These are phyloP conservation scores for Candida orba DNA, from an alignment of 805 yeast genomes.

Conservation along the genomic window DNA sequence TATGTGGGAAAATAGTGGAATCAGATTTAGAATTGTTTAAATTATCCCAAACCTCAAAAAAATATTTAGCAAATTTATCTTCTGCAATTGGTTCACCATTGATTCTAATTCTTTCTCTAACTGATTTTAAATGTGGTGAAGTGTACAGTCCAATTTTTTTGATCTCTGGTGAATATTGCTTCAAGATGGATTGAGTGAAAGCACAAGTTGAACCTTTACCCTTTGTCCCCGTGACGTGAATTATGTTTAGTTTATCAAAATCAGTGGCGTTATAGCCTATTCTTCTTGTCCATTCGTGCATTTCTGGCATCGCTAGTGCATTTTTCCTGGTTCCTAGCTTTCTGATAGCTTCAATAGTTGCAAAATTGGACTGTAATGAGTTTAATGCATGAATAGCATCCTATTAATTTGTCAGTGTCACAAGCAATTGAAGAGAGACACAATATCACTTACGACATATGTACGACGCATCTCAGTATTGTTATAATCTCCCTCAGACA, in stretches of 20 bases:
- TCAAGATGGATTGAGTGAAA: constrained; percentile 73
- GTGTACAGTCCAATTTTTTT: constrained; percentile 85
- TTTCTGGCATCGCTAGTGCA: constrained; percentile 72
- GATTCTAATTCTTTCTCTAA: constrained; percentile 84
- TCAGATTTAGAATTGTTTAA: constrained; percentile 55
- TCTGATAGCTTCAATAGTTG: constrained; percentile 77
- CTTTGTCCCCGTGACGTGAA: constrained; percentile 96
- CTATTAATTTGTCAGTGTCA: background rate
- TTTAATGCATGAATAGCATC: constrained; percentile 86
- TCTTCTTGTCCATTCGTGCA: constrained; percentile 71
- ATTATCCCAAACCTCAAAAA: constrained; percentile 90
- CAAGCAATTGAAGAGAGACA: background rate
- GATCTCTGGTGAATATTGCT: constrained; percentile 45
- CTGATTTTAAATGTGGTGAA: constrained; percentile 91
- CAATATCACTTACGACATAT: background rate
- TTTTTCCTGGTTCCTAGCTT: constrained; percentile 57
- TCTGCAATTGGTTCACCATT: constrained; percentile 82
- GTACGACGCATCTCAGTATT: constrained; percentile 3
- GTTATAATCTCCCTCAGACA: no score
- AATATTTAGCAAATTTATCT: constrained; percentile 74
- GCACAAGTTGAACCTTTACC: constrained; percentile 99
- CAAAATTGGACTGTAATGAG: constrained; percentile 84
- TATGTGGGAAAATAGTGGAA: constrained; percentile 55
- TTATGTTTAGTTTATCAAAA: constrained; percentile 65
- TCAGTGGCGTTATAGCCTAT: constrained; percentile 61